Evolutionary conservation across 306 rosid genomes (phyloP).

Genomic region (Pyrus bretschneideri): DNA sequence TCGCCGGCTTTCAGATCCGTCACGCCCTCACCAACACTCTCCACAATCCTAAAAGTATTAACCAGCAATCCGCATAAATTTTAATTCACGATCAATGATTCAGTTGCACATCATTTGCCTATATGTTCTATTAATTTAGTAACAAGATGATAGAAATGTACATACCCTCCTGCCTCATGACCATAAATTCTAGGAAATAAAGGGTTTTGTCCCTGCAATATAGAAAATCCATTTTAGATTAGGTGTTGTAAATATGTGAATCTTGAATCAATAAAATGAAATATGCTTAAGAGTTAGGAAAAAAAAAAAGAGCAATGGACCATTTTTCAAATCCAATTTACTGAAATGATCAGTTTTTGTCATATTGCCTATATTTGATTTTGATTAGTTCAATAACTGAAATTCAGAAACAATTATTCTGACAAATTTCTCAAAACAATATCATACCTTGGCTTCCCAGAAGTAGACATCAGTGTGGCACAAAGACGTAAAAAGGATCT

Average conservation of each 20-base stretch:
- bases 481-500: constrained; percentile 25
- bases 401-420: neutral
- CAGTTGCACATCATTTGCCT: too few species aligned
- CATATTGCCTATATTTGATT: too few species aligned
- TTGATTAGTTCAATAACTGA: too few species aligned
- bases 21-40: constrained; percentile 94
- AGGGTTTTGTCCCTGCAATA: constrained; percentile 67
- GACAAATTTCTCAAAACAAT: neutral
- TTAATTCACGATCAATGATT: too few species aligned
- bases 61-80: too few species aligned
- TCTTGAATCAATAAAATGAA: too few species aligned
- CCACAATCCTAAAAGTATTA: constrained; percentile 34
- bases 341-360: too few species aligned
- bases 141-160: neutral
- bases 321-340: too few species aligned
- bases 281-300: too few species aligned
- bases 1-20: constrained; percentile 73
- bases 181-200: constrained; percentile 89
- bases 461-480: constrained; percentile 33
- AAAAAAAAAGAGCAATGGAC: too few species aligned
- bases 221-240: neutral
- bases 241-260: too few species aligned
- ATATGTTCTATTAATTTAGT: neutral
- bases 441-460: constrained; percentile 34
- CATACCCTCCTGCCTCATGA: constrained; percentile 94